Base-by-base conservation (phyloP, 169 alveolate genomes). In the Cryptosporidium sp. region DNA sequence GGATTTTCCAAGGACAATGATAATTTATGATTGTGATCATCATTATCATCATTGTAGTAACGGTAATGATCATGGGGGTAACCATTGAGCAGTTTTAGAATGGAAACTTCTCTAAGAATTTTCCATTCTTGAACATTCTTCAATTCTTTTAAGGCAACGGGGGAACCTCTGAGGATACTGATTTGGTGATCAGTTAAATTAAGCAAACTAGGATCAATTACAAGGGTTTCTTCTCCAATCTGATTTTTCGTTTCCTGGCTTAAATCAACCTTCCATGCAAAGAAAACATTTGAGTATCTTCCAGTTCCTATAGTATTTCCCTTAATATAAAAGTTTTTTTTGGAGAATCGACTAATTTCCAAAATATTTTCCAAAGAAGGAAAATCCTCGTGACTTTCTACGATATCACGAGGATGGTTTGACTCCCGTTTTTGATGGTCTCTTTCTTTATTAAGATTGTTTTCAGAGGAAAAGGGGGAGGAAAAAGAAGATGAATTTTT, bases 81-180 rank as follows among this genome's bases (percentile, higher is more conserved):
- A 23, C 35, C 65, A 29, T 80, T 80, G 10, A 80, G 59, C 37
- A 59, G 21, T 14, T 58, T 80, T 3, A 80, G 50, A 29, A 80
- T 80, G 0, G 89, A 41, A 9, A 80, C 68, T 41, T 80, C 89
- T 26, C 89, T 39, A 6, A 45, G 18, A 21, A 80, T 48, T 23
- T 80, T 80, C 89, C 89, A 80, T 16, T 50, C 89, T 16, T 62
- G 61, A 12, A 80, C 35, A 31, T 16, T 62, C 43, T 62, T 80
- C 7, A 80, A 39, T 21, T 80, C 89, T 29, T 80, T 80, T 9
- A 80, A n/a, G 6, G 75, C 89, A 26, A 80, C 89, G 0, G 89
- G 89, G 6, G 29, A 29, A 7, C 89, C 89, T 23, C 51, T 41
- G 23, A 80, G 23, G n/a, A 45, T 10, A 3, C 70, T 45, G 1